Conservation (phyloP, 768 basidiomycete genomes). For the Tricholoma sp. region DNA sequence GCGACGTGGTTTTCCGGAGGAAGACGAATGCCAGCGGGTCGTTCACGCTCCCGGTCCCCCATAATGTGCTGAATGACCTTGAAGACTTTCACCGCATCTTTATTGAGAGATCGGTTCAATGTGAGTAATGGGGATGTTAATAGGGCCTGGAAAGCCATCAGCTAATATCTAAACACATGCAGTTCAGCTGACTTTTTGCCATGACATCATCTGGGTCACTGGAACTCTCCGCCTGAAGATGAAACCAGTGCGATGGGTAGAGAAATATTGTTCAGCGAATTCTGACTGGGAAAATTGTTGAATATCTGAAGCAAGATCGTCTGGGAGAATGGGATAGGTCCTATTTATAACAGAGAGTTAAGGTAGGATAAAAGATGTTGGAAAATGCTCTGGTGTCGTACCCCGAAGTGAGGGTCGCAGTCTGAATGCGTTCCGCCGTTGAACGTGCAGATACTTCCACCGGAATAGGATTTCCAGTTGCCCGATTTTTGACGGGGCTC, state of each 20-base stretch:
- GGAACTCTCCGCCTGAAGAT: conserved; percentile 81
- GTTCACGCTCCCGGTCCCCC: conserved; percentile 85
- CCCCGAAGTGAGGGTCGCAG: conserved; percentile 59
- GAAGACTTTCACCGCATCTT: conserved; percentile 82
- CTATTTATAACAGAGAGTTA: conserved; percentile 31
- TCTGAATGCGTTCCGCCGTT: conserved; percentile 21
- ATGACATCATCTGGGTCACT: conserved; percentile 82
- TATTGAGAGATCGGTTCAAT: conserved; percentile 57
- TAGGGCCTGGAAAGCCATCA: conserved; percentile 38
- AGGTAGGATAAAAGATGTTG: conserved; percentile 3
- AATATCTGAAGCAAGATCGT: conserved; percentile 79
- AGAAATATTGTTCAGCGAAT: conserved; percentile 85
- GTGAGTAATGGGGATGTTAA: conserved; percentile 72
- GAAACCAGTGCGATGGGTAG: conserved; percentile 85
- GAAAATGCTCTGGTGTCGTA: conserved; percentile 30
- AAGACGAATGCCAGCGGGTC: conserved; percentile 43
- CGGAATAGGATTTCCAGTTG: conserved; percentile 56
- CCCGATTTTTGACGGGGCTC: conserved; percentile 70
- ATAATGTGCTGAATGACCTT: conserved; percentile 89
- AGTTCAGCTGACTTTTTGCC: conserved; percentile 63
- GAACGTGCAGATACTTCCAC: conserved; percentile 37
- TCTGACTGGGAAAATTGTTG: conserved; percentile 83
- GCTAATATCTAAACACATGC: not conserved
- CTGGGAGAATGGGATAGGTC: conserved; percentile 71
- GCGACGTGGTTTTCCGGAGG: conserved; percentile 40